These are phyloP conservation scores for Trichocomaceae sp. DNA, from an alignment of 2,329 filamentous ascomycete genomes.

Conservation along the genomic window DNA sequence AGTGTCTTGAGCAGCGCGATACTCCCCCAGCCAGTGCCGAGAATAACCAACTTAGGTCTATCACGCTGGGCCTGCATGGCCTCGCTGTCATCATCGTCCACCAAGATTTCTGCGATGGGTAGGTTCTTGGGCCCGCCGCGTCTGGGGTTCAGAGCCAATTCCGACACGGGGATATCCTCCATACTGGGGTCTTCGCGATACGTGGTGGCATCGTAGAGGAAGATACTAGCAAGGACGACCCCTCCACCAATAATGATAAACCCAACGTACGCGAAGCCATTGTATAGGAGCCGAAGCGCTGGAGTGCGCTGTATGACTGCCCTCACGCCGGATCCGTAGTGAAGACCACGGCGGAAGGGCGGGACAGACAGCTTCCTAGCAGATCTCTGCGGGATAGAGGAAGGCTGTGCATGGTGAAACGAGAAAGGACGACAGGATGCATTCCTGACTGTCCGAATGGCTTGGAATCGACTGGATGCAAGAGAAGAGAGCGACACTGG, in stretches of 20 bases:
- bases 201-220: slow-evolving; percentile 86
- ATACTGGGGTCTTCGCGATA: slow-evolving; percentile 66
- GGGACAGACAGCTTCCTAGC: slow-evolving; percentile 14
- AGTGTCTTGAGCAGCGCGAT: slow-evolving; percentile 86
- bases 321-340: slow-evolving; percentile 27
- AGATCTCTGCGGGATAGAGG: slow-evolving; percentile 13
- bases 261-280: slow-evolving; percentile 65
- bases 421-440: slow-evolving; percentile 6
- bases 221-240: slow-evolving; percentile 70
- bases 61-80: slow-evolving; percentile 65
- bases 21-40: slow-evolving; percentile 93
- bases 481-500: slow-evolving; percentile 2
- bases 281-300: slow-evolving; percentile 54
- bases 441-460: background rate
- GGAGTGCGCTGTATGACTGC: slow-evolving; percentile 22
- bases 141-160: slow-evolving; percentile 71
- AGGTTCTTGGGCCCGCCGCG: slow-evolving; percentile 90
- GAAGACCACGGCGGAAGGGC: slow-evolving; percentile 19
- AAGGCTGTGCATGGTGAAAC: slow-evolving; percentile 3
- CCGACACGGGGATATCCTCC: slow-evolving; percentile 74
- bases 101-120: slow-evolving; percentile 77
- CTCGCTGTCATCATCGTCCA: slow-evolving; percentile 80
- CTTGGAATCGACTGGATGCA: background rate
- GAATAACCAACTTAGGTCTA: slow-evolving; percentile 86
- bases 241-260: slow-evolving; percentile 67